These are phyloP conservation scores for Picochlorum sp. DNA, from an alignment of 139 green algal genomes.

Conservation along the genomic window DNA sequence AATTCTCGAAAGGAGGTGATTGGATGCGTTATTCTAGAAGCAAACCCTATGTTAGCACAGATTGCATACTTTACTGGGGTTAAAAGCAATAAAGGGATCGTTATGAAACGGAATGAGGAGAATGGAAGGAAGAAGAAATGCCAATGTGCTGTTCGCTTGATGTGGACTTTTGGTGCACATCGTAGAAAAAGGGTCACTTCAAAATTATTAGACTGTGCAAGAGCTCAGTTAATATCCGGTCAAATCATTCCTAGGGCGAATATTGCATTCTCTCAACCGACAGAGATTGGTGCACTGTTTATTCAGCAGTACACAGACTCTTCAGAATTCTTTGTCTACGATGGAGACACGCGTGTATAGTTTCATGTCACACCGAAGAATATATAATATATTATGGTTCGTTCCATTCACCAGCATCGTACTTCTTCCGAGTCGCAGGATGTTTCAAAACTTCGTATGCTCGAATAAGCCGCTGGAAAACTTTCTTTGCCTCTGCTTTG, in stretches of 20 bases:
- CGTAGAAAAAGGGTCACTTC: conserved; percentile 28
- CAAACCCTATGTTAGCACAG: neutral
- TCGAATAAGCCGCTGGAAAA: conserved; percentile 48
- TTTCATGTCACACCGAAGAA: neutral
- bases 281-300: conserved; percentile 15
- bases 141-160: conserved; percentile 26
- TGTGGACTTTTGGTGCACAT: conserved; percentile 30
- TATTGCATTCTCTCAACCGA: conserved; percentile 39
- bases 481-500: conserved; percentile 23
- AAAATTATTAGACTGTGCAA: conserved; percentile 32
- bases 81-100: neutral
- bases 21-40: neutral
- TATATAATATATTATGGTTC: neutral
- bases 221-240: conserved; percentile 26
- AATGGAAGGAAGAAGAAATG: conserved; percentile 9
- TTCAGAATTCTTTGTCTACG: conserved; percentile 26
- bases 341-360: neutral
- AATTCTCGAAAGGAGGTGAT: neutral
- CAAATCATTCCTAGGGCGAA: conserved; percentile 26
- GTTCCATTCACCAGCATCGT: conserved; percentile 38
- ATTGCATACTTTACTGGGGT: neutral
- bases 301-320: conserved; percentile 14
- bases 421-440: conserved; percentile 39
- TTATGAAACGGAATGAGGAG: conserved; percentile 8
- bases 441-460: conserved; percentile 61